Evolutionary conservation across 306 rosid species (phyloP).

Genomic region (Cucurbita moschata): DNA sequence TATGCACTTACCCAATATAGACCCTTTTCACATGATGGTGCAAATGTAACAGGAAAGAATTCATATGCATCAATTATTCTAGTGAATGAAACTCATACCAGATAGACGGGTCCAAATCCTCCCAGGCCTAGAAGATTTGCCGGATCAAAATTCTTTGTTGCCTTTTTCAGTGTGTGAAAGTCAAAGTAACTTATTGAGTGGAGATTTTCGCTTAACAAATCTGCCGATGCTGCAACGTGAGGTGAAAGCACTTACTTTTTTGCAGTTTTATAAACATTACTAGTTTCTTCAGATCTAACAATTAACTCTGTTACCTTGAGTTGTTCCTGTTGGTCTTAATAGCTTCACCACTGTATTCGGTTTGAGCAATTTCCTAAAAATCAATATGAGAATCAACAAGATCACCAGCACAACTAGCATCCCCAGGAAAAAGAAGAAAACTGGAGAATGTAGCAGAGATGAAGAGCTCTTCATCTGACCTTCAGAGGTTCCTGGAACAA

Average conservation of each 20-base stretch:
- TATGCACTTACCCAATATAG: not conserved
- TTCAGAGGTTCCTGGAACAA: slow-evolving; percentile 12
- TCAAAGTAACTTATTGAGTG: slow-evolving; percentile 48
- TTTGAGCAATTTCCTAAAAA: slow-evolving; percentile 39
- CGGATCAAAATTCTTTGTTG: slow-evolving; percentile 54
- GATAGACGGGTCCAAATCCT: slow-evolving; percentile 92
- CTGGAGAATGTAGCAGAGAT: not conserved
- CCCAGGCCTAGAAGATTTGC: slow-evolving; percentile 76
- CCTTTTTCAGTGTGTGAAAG: slow-evolving; percentile 47
- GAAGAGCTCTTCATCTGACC: slow-evolving; percentile 5
- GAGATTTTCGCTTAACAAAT: slow-evolving; percentile 45
- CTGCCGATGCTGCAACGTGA: slow-evolving; percentile 29
- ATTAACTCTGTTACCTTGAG: slow-evolving; percentile 30
- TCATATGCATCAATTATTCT: not conserved
- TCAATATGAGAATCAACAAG: slow-evolving; percentile 27
- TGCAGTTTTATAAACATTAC: not conserved
- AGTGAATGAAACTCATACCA: slow-evolving; percentile 27
- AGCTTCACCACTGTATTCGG: slow-evolving; percentile 22
- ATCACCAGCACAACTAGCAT: slow-evolving; percentile 30
- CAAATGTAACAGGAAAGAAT: not conserved
- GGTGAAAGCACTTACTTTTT: not conserved
- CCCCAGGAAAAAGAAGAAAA: slow-evolving; percentile 54
- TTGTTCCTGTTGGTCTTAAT: slow-evolving; percentile 9
- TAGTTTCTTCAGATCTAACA: not conserved
- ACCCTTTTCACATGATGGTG: not conserved